Evolutionary conservation across 2,329 filamentous ascomycete genomes (phyloP), one percentile per base, ranked within the genome.

Genomic region (Rosellinia necatrix): DNA sequence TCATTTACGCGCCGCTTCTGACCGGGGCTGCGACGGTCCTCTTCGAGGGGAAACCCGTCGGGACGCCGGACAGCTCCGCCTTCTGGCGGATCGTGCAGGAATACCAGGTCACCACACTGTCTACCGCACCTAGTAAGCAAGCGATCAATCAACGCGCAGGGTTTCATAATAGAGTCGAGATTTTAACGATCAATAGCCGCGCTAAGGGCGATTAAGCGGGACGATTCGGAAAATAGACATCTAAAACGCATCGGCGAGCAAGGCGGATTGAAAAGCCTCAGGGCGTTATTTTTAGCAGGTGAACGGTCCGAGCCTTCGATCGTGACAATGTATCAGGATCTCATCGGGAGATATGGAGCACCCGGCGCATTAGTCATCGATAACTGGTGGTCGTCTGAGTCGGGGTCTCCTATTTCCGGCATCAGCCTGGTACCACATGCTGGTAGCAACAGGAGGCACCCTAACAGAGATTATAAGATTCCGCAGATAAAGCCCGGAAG

Each of bases 31-130:
- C 92, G 1, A 96, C 91, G 0, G 84, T 97, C 1, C 78, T 97
- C 0, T 97, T 92, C 71, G 92, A 97, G 74, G 93, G 92, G n/a
- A 97, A 97, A 64, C 92, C 92, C 0, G 80, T 96, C 10, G 92
- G 92, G 4, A 96, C 92, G 0, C 92, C 92, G 0, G 87, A 96
- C 65, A 89, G 91, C 0, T 88, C 90, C 5, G 88, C 89, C 0
- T 94, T 97, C 70, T 97, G 92, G 92, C 81, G 92, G 2, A 84
- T 96, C 15, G 74, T 96, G 3, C 87, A 92, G 62, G 89, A 96
- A 66, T 88, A 97, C 77, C 87, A 87, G 66, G 91, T 96, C 51
- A 96, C 90, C 59, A 83, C 85, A 5, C 78, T 96, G 65, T 96
- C 90, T 70, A 96, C 92, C 0, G 93, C 92, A 0, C 92, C 92